Percentiles rank a stretch among this genome's conserved stretches.
These are phyloP conservation scores for Trichomonas gallinae DNA, from an alignment of 208 protist genomes.

Conservation along the genomic window DNA sequence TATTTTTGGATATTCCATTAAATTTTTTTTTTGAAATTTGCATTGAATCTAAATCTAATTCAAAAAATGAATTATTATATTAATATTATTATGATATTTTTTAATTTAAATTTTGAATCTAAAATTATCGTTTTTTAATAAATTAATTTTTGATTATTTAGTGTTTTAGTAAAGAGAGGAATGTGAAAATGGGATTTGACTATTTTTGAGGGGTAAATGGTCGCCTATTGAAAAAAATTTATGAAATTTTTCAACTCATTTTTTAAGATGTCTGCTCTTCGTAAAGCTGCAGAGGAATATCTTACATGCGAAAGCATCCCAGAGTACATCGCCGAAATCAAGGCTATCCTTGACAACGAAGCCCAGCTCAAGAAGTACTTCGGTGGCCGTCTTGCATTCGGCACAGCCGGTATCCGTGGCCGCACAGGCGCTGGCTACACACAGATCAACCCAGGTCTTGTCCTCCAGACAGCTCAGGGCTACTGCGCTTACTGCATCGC, in stretches of 20 bases:
- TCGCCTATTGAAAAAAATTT: no score
- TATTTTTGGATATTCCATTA: no score
- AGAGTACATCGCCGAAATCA: not conserved
- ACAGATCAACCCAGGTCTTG: not conserved
- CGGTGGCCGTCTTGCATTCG: not conserved
- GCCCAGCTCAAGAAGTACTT: not conserved
- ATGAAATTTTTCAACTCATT: not conserved
- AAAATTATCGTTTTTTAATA: no score
- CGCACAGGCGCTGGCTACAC: not conserved
- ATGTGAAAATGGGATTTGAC: no score
- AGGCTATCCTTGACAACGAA: not conserved
- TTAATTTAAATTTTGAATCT: no score
- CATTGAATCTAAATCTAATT: no score
- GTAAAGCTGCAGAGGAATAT: not conserved
- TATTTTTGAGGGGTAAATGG: no score
- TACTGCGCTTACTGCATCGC: not conserved
- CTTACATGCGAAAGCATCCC: not conserved
- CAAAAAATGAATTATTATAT: no score
- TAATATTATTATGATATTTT: no score
- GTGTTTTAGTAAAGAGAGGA: no score
- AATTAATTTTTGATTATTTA: no score
- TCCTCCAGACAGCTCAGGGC: conserved; percentile 12
- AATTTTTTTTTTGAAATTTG: no score
- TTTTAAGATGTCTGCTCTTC: not conserved
- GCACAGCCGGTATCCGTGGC: conserved; percentile 17